Evolutionary conservation across 208 protist genomes (phyloP), one percentile per base, ranked within the genome.

Genomic region (Balamuthia mandrillaris): DNA sequence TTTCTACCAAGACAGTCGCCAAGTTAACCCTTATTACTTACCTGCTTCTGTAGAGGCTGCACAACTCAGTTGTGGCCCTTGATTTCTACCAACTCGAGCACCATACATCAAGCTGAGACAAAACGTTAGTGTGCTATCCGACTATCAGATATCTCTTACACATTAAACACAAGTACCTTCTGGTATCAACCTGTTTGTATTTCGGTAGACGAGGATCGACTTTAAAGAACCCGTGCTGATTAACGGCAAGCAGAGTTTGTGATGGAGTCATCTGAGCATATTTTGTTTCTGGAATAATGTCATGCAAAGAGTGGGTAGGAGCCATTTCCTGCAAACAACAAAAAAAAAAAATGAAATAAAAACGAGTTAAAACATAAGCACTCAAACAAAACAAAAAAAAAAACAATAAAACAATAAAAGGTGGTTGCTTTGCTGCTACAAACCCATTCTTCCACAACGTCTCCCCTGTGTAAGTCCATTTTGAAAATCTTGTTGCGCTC

Each of bases 401-500:
- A n/a, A n/a, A n/a, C n/a, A n/a, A n/a, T n/a, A n/a, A n/a, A n/a
- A n/a, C n/a, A n/a, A n/a, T n/a, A n/a, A n/a, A n/a, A n/a, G n/a
- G n/a, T n/a, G n/a, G n/a, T n/a, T n/a, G n/a, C n/a, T n/a, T n/a
- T n/a, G n/a, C n/a, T n/a, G 60, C 52, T 10, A 45, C 35, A 24
- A 24, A 61, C 52, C 89, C 86, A 94, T 45, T 90, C 88, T 16
- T 94, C 82, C 2, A 94, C 92, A 0, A 94, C 78, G 51, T 94
- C 82, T 16, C 87, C 90, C 45, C 90, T 52, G n/a, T 93, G 52
- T 29, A 94, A 41, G 77, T 94, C 92, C 86, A 94, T 82, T n/a
- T 87, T 86, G 29, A 78, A 92, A 9, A 94, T 56, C 27, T 75
- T 56, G 18, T 90, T 81, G 18, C 85, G 21, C 9, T 81, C 29